A percentile compares a stretch with the other conserved stretches of the same genome.
Evolutionary conservation across 148 eudicot genomes (phyloP).

Genomic region (Nepenthes gracilis): DNA sequence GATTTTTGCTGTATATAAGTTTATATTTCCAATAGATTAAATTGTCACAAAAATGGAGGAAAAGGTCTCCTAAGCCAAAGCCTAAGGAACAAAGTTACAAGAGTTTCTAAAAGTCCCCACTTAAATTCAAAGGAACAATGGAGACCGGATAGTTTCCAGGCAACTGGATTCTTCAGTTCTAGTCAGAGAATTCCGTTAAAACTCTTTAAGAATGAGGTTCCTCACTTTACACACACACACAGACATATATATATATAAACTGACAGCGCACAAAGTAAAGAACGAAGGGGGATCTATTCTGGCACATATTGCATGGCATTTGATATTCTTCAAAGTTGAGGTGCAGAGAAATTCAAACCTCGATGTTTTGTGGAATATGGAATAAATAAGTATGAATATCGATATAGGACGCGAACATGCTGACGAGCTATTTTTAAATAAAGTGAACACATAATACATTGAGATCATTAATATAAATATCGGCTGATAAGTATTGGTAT

Average conservation of each 20-base stretch:
- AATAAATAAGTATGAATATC: background rate
- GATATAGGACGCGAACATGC: too few relatives aligned
- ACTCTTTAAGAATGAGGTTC: slow-evolving; percentile 66
- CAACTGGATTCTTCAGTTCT: slow-evolving; percentile 60
- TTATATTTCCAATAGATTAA: too few relatives aligned
- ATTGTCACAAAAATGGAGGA: background rate
- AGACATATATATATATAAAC: slow-evolving; percentile 25
- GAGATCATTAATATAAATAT: too few relatives aligned
- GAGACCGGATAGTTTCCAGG: slow-evolving; percentile 24
- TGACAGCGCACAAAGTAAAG: slow-evolving; percentile 20
- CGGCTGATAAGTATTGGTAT: too few relatives aligned
- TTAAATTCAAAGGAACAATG: slow-evolving; percentile 7
- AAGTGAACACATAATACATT: too few relatives aligned
- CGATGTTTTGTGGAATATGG: background rate
- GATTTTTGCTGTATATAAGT: too few relatives aligned
- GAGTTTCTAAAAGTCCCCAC: background rate
- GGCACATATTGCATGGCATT: slow-evolving; percentile 53
- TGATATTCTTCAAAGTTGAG: slow-evolving; percentile 13
- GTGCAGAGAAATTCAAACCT: slow-evolving; percentile 2
- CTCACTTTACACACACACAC: slow-evolving; percentile 19
- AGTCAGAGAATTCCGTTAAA: slow-evolving; percentile 37
- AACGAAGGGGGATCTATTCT: slow-evolving; percentile 51
- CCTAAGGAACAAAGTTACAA: slow-evolving; percentile 3
- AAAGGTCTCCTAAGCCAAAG: slow-evolving; percentile 1
- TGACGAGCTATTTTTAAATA: too few relatives aligned